A percentile compares a stretch with the other conserved stretches of the same genome.
These are phyloP conservation scores for Thuidium tamariscinum DNA, from an alignment of 225 moss, liverwort and hornwort genomes.

Conservation along the genomic window DNA sequence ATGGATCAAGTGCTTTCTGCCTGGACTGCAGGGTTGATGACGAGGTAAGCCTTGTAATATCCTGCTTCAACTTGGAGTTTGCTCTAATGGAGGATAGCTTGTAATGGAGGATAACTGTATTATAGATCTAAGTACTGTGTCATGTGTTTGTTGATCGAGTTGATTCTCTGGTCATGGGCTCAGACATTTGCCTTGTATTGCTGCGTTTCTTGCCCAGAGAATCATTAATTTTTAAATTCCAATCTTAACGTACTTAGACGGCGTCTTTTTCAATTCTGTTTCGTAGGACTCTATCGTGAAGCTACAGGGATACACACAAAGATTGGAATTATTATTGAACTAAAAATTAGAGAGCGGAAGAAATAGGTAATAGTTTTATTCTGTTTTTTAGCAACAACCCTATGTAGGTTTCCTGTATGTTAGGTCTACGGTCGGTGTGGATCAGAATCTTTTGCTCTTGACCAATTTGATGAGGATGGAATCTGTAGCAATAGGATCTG, in stretches of 20 bases:
- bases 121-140: background rate
- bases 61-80: background rate
- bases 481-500: background rate
- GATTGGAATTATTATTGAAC: background rate
- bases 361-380: background rate
- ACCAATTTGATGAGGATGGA: background rate
- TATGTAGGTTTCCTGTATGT: background rate
- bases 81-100: background rate
- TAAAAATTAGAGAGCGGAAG: background rate
- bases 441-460: background rate
- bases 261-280: background rate
- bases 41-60: conserved; percentile 4
- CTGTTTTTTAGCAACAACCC: background rate
- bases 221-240: background rate
- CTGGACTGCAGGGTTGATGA: conserved; percentile 27
- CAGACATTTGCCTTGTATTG: background rate
- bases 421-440: background rate
- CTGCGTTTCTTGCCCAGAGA: background rate
- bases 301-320: too few relatives aligned
- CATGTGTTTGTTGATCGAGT: background rate
- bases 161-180: background rate
- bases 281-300: background rate
- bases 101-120: background rate
- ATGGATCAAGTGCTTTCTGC: conserved; percentile 12
- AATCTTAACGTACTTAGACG: background rate